phyloP scores from a whole-genome alignment of 139 green algal species.

The Tetradesmus lagerheimii region DNA sequence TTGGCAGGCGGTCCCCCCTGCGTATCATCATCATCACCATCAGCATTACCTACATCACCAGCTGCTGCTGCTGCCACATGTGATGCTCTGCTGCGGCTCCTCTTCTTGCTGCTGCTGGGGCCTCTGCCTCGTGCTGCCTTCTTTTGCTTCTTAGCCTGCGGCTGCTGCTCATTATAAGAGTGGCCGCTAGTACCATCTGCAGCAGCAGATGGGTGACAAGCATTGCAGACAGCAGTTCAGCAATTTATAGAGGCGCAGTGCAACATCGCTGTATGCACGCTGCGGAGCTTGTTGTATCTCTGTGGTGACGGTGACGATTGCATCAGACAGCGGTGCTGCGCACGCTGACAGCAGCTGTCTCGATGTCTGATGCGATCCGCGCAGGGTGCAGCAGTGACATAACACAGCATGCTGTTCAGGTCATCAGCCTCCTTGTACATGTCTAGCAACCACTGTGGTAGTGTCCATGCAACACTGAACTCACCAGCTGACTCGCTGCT shows the following conservation, averaged over 20 bases:
- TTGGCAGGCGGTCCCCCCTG: background rate
- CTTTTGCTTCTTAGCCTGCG: background rate
- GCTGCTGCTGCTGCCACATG: background rate
- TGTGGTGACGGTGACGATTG: too few relatives aligned
- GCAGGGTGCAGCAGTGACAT: too few relatives aligned
- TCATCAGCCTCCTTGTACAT: too few relatives aligned
- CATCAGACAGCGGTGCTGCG: too few relatives aligned
- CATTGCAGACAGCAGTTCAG: background rate
- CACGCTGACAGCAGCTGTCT: too few relatives aligned
- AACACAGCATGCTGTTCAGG: too few relatives aligned
- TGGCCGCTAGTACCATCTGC: background rate
- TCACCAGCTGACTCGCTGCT: conserved; percentile 15
- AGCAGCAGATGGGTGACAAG: background rate
- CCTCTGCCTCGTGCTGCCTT: background rate
- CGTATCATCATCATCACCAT: background rate
- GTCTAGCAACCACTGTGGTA: too few relatives aligned
- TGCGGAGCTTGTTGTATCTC: too few relatives aligned
- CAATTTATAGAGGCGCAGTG: too few relatives aligned
- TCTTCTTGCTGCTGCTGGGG: background rate
- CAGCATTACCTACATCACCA: background rate
- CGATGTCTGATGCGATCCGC: too few relatives aligned
- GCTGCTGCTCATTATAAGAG: background rate
- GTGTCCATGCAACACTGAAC: too few relatives aligned
- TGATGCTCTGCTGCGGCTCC: background rate
- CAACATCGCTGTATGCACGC: too few relatives aligned